Base-by-base conservation (phyloP, 495 filamentous ascomycete genomes). In the Cladorrhinum samala region DNA sequence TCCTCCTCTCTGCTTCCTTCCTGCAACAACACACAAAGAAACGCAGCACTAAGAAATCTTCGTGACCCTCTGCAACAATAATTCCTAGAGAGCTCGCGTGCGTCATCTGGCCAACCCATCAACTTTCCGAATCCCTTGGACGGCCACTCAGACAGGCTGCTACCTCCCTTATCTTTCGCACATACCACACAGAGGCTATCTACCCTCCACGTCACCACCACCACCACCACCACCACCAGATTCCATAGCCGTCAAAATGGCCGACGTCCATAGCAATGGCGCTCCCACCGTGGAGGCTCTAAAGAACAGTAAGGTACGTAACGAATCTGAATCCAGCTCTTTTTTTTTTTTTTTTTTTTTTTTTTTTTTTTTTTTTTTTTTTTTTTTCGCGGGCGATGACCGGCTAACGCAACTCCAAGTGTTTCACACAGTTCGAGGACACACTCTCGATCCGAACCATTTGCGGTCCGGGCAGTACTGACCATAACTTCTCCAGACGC, bases 271-370 rank as follows among this genome's bases (percentile, higher is more conserved):
- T 49, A 51, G 53, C 58, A 67, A 59, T 50, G 60, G 61, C 45
- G 60, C 33, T 36, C 16, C 65, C 56, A 61, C 64, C 37, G 48
- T 65, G 41, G 57, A 76, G 25, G 48, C 59, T 52, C 52, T 72
- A 46, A 76, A 76, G 63, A 65, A 60, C 64, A 75, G 73, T 76
- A 66, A 69, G 73, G 73, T 76, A 48, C 54, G 72, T 76, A 36
- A 17, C 54, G 30, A 42, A 45, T 17, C 37, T 7, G 30, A 7
- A 37, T 7, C 20, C 20, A 5, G 20, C 7, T 17, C 40, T 52
- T 21, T 21, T 46, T 40, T 1, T 52, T 14, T 19, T 42, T 16
- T 20, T 30, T 33, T 24, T 39, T 16, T n/a, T n/a, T n/a, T n/a
- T n/a, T n/a, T n/a, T n/a, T n/a, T n/a, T n/a, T n/a, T n/a, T n/a